These are phyloP conservation scores for Boletus eberwhitei DNA, from an alignment of 768 basidiomycete species.

Conservation along the genomic window DNA sequence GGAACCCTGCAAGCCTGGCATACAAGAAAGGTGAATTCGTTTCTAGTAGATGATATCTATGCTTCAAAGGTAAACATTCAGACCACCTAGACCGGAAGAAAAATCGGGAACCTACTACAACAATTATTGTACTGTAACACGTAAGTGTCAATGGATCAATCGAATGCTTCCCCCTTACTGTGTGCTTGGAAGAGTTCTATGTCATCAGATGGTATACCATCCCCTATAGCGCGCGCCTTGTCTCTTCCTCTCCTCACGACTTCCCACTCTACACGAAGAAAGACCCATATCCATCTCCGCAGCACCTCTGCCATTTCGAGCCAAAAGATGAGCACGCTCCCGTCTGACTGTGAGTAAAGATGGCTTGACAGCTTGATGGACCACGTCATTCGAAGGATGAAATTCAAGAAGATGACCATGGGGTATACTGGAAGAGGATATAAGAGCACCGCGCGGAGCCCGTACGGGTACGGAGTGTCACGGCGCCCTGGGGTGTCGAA, in stretches of 20 bases:
- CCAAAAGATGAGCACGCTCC: constrained; percentile 81
- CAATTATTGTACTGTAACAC: neutral
- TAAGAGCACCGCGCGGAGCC: constrained; percentile 71
- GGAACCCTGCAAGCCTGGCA: neutral
- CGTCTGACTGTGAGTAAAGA: constrained; percentile 73
- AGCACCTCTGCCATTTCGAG: constrained; percentile 88
- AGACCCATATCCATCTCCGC: constrained; percentile 97
- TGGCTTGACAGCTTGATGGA: constrained; percentile 87
- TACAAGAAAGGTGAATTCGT: neutral
- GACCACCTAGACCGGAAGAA: neutral
- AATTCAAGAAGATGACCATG: constrained; percentile 74
- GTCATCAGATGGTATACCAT: constrained; percentile 6
- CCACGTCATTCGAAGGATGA: constrained; percentile 91
- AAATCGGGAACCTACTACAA: constrained; percentile 15
- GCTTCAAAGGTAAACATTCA: constrained; percentile 5
- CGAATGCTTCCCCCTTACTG: constrained; percentile 11
- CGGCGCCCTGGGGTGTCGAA: constrained; percentile 14
- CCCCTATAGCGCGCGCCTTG: neutral
- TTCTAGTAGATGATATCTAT: constrained; percentile 4
- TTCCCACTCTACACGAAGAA: constrained; percentile 97
- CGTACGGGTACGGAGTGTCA: constrained; percentile 49
- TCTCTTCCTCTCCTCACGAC: constrained; percentile 54
- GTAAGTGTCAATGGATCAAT: constrained; percentile 13
- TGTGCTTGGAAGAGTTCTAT: constrained; percentile 14
- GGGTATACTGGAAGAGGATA: constrained; percentile 86